Base-by-base conservation (phyloP, 2,329 filamentous ascomycete species). In the Ascochyta rabiei region DNA sequence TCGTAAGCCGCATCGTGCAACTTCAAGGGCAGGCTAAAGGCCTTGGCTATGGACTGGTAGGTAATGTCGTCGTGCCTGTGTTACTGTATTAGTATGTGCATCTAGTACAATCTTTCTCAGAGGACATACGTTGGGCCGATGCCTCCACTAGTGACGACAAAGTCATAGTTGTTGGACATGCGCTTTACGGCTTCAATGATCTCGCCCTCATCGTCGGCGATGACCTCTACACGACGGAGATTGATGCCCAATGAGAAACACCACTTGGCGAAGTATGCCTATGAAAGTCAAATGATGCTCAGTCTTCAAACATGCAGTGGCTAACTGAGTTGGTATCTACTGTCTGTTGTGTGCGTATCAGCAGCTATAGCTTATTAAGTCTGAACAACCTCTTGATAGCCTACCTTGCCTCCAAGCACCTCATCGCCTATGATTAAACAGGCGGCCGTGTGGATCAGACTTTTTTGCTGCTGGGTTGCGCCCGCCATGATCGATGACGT, bases 401-500 rank as follows among this genome's bases (percentile, higher is more conserved):
- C 61, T 74, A 91, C 93, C 88, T 98, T 98, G 67, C 95, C 93
- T 19, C 92, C 93, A 4, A 98, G 82, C 5, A 98, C 92, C 76
- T 97, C 93, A 77, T 98, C 93, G n/a, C 93, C 93, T 67, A 99
- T 98, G 56, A 99, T 92, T 61, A 98, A 78, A 75, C 91, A 96
- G 52, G 89, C 93, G 10, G 93, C 95, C 41, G 93, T 97, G 71
- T 91, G 87, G 64, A 98, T 96, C 56, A 84, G 86, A 70, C 87
- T 82, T 66, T 83, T 80, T 68, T 82, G 82, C 60, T 84, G 81
- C 68, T 47, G 35, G 49, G 46, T 33, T 47, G 85, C 80, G 31
- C 60, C 80, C 4, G 81, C 78, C 67, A 82, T 80, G 59, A 70
- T 66, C 43, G 72, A 70, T 73, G 74, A 76, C 73, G 74, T 73